Percentiles rank a stretch among this genome's conserved stretches.
Evolutionary conservation across 257 asterid genomes (phyloP).

Genomic region (Jasminum sambac): DNA sequence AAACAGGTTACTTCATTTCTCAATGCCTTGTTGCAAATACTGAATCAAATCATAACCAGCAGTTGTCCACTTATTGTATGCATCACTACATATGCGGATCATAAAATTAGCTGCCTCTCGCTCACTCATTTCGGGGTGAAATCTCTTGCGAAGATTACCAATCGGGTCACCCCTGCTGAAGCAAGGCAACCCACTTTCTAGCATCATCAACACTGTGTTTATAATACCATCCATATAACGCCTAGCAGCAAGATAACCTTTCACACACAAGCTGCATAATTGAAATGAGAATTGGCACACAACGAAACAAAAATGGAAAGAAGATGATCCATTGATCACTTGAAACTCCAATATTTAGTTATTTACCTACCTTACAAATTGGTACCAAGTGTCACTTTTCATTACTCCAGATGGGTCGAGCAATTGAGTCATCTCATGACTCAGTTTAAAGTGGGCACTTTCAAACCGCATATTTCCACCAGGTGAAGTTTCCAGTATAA

Average conservation of each 20-base stretch:
- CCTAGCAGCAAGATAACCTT: conserved; percentile 96
- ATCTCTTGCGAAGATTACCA: conserved; percentile 94
- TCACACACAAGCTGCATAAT: conserved; percentile 78
- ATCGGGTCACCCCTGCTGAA: conserved; percentile 96
- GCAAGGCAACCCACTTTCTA: conserved; percentile 97
- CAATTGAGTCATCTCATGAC: conserved; percentile 98
- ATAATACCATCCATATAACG: conserved; percentile 91
- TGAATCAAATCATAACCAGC: conserved; percentile 96
- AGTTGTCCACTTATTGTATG: conserved; percentile 96
- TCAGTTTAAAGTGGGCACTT: conserved; percentile 96
- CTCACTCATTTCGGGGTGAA: conserved; percentile 96
- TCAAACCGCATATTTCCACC: conserved; percentile 96
- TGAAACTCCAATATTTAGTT: neutral
- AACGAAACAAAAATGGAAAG: neutral
- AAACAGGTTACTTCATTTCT: conserved; percentile 50
- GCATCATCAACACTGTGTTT: conserved; percentile 73
- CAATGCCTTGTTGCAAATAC: conserved; percentile 96
- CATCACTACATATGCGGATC: conserved; percentile 86
- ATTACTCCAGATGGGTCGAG: conserved; percentile 97
- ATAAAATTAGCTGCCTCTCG: conserved; percentile 95
- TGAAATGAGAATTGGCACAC: neutral
- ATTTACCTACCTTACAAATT: conserved; percentile 91
- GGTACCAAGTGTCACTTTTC: conserved; percentile 96
- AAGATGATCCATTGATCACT: conserved; percentile 5
- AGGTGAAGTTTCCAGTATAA: conserved; percentile 94